These are phyloP conservation scores for Mortierella sp. DNA, from an alignment of 371 early-diverging fungal species.

Conservation along the genomic window DNA sequence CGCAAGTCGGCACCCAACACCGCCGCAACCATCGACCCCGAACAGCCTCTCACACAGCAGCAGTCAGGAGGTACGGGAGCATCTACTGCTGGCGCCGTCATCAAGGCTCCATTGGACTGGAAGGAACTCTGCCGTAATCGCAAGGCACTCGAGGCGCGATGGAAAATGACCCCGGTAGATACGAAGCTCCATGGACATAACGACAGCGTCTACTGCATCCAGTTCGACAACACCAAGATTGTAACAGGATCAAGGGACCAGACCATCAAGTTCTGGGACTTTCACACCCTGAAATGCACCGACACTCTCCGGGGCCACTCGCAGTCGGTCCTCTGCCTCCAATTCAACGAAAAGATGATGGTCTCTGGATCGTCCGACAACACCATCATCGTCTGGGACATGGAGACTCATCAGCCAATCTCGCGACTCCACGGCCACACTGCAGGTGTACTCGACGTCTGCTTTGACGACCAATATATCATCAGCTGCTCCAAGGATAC, in stretches of 20 bases:
- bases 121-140: conserved; percentile 67
- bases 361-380: conserved; percentile 95
- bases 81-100: not conserved
- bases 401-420: conserved; percentile 63
- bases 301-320: conserved; percentile 88
- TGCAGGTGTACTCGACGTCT: conserved; percentile 83
- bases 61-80: not conserved
- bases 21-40: conserved; percentile 1
- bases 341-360: conserved; percentile 84
- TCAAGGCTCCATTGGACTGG: conserved; percentile 59
- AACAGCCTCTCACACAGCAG: not conserved
- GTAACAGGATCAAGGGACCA: conserved; percentile 96
- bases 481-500: conserved; percentile 95
- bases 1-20: conserved; percentile 5
- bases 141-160: conserved; percentile 63
- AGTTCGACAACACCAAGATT: conserved; percentile 85
- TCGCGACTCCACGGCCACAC: conserved; percentile 78
- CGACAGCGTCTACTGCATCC: conserved; percentile 96
- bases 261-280: conserved; percentile 85
- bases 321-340: conserved; percentile 92
- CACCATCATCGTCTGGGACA: conserved; percentile 92
- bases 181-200: conserved; percentile 80
- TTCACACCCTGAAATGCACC: conserved; percentile 73
- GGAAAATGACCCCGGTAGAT: conserved; percentile 60
- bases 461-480: conserved; percentile 81